Evolutionary conservation across 257 asterid genomes (phyloP), one percentile per base, ranked within the genome.

Genomic region (Leonotis leonurus): DNA sequence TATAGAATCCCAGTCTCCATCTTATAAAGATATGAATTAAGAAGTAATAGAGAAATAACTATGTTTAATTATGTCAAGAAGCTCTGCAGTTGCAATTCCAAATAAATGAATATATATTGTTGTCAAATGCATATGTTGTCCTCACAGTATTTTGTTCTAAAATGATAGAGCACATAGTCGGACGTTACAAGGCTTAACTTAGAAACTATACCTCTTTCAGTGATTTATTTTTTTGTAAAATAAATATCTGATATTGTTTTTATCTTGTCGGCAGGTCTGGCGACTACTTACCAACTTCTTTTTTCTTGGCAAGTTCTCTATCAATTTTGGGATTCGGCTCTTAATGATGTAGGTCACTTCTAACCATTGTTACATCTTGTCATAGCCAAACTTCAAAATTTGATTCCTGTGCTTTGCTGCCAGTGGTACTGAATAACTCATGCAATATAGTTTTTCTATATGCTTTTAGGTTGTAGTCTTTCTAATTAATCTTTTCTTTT

Each of bases 291-390:
- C 99, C 37, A 85, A 78, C 73, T 90, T 89, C 78, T 87, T 93
- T 71, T 92, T 85, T 69, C 95, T 93, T 8, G 99, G 97, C 2
- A 70, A 66, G 45, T 93, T 93, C 65, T 93, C 99, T 3, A 79
- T 93, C 77, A 93, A 93, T 76, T 93, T 93, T 67, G 99, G 91
- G 70, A 93, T 93, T 70, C 99, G 99, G 74, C 96, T 93, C 71
- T 70, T 93, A 53, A 89, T 93, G 99, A 83, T 93, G 99, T 93
- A 85, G 50, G 99, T 71, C 14, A 39, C 66, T 30, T 64, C 48
- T 24, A 58, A 35, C 54, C 58, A 30, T 64, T 35, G 35, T 39
- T 60, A 16, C 40, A 64, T 56, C 33, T 64, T 61, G 30, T 26
- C 54, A 21, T 5, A 49, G 29, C 25, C 40, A 24, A 50, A 16